A percentile compares a stretch with the other conserved stretches of the same genome.
Evolutionary conservation across 2,329 filamentous ascomycete species (phyloP).

Genomic region (Diaporthe ampelina): DNA sequence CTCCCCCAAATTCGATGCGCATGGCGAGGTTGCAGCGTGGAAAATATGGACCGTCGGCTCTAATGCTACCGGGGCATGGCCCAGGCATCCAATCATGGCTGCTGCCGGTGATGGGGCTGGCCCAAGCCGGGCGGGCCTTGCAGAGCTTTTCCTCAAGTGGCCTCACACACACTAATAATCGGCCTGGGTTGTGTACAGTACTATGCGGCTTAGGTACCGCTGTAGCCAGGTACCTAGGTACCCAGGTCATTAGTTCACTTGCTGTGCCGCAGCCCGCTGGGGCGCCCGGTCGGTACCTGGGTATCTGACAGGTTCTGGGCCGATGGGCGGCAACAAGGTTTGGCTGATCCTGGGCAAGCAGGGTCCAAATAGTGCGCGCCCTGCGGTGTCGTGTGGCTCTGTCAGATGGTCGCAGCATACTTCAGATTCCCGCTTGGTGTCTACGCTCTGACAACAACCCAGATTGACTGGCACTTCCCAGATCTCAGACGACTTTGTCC

Average conservation of each 20-base stretch:
- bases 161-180: not conserved
- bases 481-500: slow-evolving; percentile 5
- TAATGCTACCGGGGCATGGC: not conserved
- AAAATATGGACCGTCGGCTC: slow-evolving; percentile 12
- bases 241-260: not conserved
- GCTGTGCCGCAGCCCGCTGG: not conserved
- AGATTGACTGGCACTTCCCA: slow-evolving; percentile 16
- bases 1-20: slow-evolving; percentile 18
- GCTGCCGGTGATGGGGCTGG: slow-evolving; percentile 17
- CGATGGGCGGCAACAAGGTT: slow-evolving; percentile 8
- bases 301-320: slow-evolving; percentile 4
- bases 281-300: not conserved
- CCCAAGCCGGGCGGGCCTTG: not conserved
- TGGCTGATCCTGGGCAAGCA: slow-evolving; percentile 7
- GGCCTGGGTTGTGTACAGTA: not conserved
- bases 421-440: slow-evolving; percentile 16
- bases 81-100: not conserved
- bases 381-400: not conserved
- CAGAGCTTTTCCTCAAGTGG: slow-evolving; percentile 11
- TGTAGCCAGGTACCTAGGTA: too few species aligned
- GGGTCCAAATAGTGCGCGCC: slow-evolving; percentile 14
- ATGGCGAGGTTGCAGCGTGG: slow-evolving; percentile 20
- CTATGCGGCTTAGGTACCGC: too few species aligned
- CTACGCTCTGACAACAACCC: slow-evolving; percentile 8
- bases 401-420: slow-evolving; percentile 7